These are phyloP conservation scores for Lentinula lateritia DNA, from an alignment of 768 basidiomycete species.

Conservation along the genomic window DNA sequence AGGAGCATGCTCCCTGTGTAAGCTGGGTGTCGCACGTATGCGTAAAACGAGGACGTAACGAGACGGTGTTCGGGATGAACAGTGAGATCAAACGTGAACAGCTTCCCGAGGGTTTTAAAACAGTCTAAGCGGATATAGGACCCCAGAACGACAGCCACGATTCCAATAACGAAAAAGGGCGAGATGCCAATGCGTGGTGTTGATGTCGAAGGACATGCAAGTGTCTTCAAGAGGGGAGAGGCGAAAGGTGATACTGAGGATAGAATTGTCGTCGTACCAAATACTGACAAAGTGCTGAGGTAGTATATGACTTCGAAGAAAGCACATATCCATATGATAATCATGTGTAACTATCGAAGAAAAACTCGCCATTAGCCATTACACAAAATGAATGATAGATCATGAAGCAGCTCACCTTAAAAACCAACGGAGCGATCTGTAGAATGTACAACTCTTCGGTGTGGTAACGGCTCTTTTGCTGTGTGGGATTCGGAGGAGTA, in stretches of 20 bases:
- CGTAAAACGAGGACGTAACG: constrained; percentile 43
- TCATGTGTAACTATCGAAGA: constrained; percentile 38
- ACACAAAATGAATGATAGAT: neutral
- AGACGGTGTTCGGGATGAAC: constrained; percentile 47
- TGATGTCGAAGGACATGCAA: constrained; percentile 23
- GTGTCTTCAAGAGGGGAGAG: constrained; percentile 12
- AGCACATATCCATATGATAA: constrained; percentile 45
- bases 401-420: constrained; percentile 34
- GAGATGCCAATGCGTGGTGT: constrained; percentile 27
- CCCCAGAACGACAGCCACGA: constrained; percentile 36
- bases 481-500: constrained; percentile 54
- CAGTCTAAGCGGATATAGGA: constrained; percentile 46
- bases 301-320: constrained; percentile 42
- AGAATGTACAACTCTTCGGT: constrained; percentile 46
- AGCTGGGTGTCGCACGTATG: constrained; percentile 49
- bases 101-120: constrained; percentile 44
- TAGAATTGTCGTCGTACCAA: constrained; percentile 6
- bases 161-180: constrained; percentile 39
- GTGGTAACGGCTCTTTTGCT: constrained; percentile 44
- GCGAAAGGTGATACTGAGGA: constrained; percentile 27
- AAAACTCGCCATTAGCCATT: neutral
- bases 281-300: constrained; percentile 23
- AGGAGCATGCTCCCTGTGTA: constrained; percentile 50
- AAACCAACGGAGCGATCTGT: constrained; percentile 50
- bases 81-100: constrained; percentile 59